Conservation (phyloP, 2,329 filamentous ascomycete genomes). For the Colletotrichum musicola region DNA sequence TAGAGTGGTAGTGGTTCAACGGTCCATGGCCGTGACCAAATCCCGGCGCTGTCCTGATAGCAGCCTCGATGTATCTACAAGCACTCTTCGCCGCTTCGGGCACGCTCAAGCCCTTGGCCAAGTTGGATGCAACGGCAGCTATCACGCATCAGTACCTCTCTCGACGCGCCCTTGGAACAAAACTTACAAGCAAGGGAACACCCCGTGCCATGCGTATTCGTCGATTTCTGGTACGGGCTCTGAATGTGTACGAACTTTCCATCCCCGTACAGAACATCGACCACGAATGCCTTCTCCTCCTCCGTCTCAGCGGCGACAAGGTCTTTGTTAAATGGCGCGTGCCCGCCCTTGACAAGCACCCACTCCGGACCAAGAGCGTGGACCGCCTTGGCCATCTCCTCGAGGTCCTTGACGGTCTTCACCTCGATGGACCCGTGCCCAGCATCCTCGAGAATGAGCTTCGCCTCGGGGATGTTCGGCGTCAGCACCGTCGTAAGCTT, state of each 20-base stretch:
- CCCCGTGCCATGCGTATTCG: constrained; percentile 93
- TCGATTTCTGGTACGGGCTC: constrained; percentile 77
- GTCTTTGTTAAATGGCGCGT: constrained; percentile 80
- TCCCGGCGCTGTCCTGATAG: constrained; percentile 73
- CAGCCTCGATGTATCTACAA: constrained; percentile 78
- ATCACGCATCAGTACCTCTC: constrained; percentile 7
- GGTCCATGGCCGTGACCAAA: constrained; percentile 78
- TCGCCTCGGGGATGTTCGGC: constrained; percentile 82
- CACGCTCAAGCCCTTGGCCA: constrained; percentile 71
- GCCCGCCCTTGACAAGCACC: constrained; percentile 91
- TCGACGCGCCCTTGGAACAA: not conserved
- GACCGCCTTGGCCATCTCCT: constrained; percentile 75
- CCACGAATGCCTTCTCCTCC: constrained; percentile 73
- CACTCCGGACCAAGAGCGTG: constrained; percentile 79
- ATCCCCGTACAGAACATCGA: constrained; percentile 81
- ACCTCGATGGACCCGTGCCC: constrained; percentile 58
- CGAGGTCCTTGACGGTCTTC: constrained; percentile 73
- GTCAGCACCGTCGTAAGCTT: constrained; percentile 78
- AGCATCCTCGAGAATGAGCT: constrained; percentile 70
- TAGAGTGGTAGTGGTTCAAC: constrained; percentile 83
- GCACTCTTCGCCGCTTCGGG: constrained; percentile 74
- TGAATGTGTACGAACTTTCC: constrained; percentile 72
- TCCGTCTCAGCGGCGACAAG: constrained; percentile 69
- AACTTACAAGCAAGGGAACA: constrained; percentile 88
- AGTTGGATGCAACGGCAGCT: constrained; percentile 82